Evolutionary conservation across 345 rosid species (phyloP).

Genomic region (Lepidium didymum): DNA sequence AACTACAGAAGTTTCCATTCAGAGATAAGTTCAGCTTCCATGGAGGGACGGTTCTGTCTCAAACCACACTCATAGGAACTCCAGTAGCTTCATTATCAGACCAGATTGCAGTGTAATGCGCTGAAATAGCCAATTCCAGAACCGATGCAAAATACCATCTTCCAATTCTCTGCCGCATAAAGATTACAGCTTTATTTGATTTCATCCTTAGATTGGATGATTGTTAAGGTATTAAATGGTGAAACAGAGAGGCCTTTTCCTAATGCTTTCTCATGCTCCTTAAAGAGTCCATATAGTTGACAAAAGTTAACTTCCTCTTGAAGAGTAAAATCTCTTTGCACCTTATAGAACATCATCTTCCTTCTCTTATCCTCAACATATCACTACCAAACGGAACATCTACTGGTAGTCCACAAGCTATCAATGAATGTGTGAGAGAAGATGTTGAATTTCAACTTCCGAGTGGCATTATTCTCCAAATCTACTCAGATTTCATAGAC

Average conservation of each 20-base stretch:
- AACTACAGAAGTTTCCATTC: constrained; percentile 25
- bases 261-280: constrained; percentile 71
- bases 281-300: constrained; percentile 64
- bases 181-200: constrained; percentile 9
- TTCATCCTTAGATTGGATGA: constrained; percentile 23
- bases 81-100: neutral
- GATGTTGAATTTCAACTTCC: constrained; percentile 55
- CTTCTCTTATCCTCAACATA: constrained; percentile 57
- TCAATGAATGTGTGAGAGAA: constrained; percentile 62
- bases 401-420: constrained; percentile 64
- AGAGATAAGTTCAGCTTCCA: constrained; percentile 44
- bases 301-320: constrained; percentile 43
- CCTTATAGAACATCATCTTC: constrained; percentile 40
- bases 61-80: constrained; percentile 35
- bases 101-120: constrained; percentile 1
- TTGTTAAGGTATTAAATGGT: constrained; percentile 62
- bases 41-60: constrained; percentile 58
- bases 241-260: constrained; percentile 67
- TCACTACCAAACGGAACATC: constrained; percentile 56
- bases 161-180: constrained; percentile 15
- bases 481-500: constrained; percentile 52
- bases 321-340: constrained; percentile 47
- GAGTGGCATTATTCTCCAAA: constrained; percentile 27
- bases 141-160: constrained; percentile 4
- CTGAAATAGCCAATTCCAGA: neutral